phyloP scores from a whole-genome alignment of 257 asterid genomes.

The Nicotiana sylvestris region DNA sequence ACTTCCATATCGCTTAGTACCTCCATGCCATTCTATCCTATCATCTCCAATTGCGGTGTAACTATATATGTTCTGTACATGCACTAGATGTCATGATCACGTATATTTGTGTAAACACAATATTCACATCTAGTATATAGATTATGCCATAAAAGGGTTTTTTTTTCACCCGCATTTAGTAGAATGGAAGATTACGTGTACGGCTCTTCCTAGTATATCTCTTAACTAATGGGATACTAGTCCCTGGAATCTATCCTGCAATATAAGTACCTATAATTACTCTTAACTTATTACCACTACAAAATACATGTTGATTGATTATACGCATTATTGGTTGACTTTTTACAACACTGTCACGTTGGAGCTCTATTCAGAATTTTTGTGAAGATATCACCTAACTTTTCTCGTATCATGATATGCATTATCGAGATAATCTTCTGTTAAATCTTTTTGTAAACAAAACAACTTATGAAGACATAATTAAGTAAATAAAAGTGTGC shows the following conservation, averaged over 20 bases:
- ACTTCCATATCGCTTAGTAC: not conserved
- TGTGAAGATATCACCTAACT: slow-evolving; percentile 1
- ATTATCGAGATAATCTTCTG: not conserved
- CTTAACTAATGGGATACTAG: not conserved
- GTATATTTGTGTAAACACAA: not conserved
- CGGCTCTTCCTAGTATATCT: not conserved
- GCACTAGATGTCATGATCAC: slow-evolving; percentile 2
- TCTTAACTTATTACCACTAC: not conserved
- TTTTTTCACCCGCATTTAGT: not conserved
- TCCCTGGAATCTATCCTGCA: not conserved
- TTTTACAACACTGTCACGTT: not conserved
- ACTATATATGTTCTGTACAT: not conserved
- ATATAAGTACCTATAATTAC: not conserved
- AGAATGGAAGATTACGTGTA: not conserved
- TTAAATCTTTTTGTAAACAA: not conserved
- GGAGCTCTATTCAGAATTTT: not conserved
- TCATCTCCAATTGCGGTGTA: not conserved
- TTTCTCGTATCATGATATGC: not conserved
- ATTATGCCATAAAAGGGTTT: not conserved
- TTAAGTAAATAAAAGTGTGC: too few relatives aligned
- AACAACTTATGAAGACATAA: not conserved
- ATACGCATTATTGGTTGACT: not conserved
- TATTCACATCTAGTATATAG: not conserved
- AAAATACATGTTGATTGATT: not conserved
- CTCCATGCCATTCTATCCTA: not conserved